Percentiles rank a stretch among this genome's conserved stretches.
These are phyloP conservation scores for Piloderma croceum DNA, from an alignment of 768 basidiomycete genomes.

Conservation along the genomic window DNA sequence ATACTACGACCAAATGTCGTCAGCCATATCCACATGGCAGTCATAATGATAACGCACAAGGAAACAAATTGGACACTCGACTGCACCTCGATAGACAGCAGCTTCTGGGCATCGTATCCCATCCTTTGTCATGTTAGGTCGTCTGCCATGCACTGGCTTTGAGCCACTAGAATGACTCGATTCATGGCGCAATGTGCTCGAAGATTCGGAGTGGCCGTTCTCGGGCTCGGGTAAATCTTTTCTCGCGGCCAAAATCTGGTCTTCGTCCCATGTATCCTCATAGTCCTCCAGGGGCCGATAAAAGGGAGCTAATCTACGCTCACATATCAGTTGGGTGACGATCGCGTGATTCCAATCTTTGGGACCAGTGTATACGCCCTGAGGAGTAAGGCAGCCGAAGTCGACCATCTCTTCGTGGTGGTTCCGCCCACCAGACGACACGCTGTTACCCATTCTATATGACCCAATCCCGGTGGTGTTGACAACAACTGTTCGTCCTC, in stretches of 20 bases:
- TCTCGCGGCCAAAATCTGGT: slow-evolving; percentile 76
- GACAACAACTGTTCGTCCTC: too few relatives aligned
- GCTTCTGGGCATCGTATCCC: slow-evolving; percentile 63
- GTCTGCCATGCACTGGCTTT: slow-evolving; percentile 45
- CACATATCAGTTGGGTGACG: slow-evolving; percentile 83
- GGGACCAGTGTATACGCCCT: slow-evolving; percentile 79
- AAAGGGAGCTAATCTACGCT: slow-evolving; percentile 89
- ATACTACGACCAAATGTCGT: slow-evolving; percentile 55
- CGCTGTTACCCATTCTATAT: slow-evolving; percentile 69
- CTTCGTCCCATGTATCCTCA: slow-evolving; percentile 82
- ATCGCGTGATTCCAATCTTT: slow-evolving; percentile 87
- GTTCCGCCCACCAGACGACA: slow-evolving; percentile 66
- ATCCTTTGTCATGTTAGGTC: slow-evolving; percentile 57
- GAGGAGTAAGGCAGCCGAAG: slow-evolving; percentile 73
- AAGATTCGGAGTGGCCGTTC: slow-evolving; percentile 32
- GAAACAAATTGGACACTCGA: slow-evolving; percentile 98
- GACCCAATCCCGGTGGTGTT: neutral
- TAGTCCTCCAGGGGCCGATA: slow-evolving; percentile 95
- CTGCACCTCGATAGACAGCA: slow-evolving; percentile 74
- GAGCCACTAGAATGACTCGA: slow-evolving; percentile 24
- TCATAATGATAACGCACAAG: slow-evolving; percentile 53
- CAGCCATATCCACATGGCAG: slow-evolving; percentile 13
- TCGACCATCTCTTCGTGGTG: slow-evolving; percentile 83
- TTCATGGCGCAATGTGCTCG: slow-evolving; percentile 42
- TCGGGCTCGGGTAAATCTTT: slow-evolving; percentile 60